Evolutionary conservation across 129 eudicot species (phyloP).

Genomic region (Heracleum sosnowskyi): DNA sequence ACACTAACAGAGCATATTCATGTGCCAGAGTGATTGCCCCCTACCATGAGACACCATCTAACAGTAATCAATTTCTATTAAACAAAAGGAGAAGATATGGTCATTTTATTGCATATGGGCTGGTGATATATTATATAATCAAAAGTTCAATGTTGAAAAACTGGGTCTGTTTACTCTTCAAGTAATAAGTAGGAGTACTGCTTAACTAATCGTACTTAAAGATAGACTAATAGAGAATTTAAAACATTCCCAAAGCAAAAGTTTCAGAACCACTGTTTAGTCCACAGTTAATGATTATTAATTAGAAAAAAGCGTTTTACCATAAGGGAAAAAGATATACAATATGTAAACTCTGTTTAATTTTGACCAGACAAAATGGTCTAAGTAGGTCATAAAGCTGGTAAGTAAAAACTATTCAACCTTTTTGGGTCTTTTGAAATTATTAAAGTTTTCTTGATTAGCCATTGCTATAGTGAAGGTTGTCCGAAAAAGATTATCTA

Average conservation of each 20-base stretch:
- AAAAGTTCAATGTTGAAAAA: background rate
- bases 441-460: constrained; percentile 5
- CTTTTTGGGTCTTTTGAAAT: background rate
- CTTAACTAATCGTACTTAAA: background rate
- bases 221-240: background rate
- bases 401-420: background rate
- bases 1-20: constrained; percentile 17
- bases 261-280: background rate
- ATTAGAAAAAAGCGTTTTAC: background rate
- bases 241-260: background rate
- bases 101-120: constrained; percentile 17
- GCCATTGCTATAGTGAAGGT: constrained; percentile 1
- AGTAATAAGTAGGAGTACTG: background rate
- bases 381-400: constrained; percentile 7
- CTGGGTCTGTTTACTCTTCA: background rate
- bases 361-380: constrained; percentile 9
- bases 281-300: background rate
- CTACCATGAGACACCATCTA: constrained; percentile 30
- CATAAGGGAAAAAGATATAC: background rate
- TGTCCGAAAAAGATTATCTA: background rate
- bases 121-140: background rate
- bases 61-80: constrained; percentile 9
- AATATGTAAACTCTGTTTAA: background rate
- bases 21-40: constrained; percentile 32
- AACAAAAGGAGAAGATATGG: constrained; percentile 1